Conservation (phyloP, 2,329 filamentous ascomycete genomes). For the Periconia macrospinosa region DNA sequence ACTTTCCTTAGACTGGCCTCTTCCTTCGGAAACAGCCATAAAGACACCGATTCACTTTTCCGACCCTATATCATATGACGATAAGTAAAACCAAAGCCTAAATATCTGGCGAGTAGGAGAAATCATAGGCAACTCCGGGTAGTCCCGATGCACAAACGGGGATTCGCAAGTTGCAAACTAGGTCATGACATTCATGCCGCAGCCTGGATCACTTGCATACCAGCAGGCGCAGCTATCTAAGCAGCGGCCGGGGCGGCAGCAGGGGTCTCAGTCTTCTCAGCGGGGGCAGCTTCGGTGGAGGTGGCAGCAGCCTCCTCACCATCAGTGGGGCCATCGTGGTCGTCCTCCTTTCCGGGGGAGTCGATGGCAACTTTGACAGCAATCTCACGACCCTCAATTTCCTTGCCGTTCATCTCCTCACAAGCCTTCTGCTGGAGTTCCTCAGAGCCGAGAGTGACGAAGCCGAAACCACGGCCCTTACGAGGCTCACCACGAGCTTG, state of each 20-base stretch:
- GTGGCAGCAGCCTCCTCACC: conserved; percentile 39
- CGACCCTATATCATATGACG: conserved; percentile 11
- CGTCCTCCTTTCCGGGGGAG: conserved; percentile 98
- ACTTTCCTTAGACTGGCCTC: conserved; percentile 8
- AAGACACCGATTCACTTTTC: conserved; percentile 16
- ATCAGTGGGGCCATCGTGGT: conserved; percentile 57
- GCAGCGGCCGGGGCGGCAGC: conserved; percentile 34
- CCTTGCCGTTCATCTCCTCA: conserved; percentile 97
- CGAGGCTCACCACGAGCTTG: conserved; percentile 96
- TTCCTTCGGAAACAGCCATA: conserved; percentile 3
- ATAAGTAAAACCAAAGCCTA: conserved; percentile 15
- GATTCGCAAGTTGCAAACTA: conserved; percentile 3
- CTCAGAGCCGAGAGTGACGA: conserved; percentile 93
- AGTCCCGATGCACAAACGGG: conserved; percentile 8
- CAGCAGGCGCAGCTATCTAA: conserved; percentile 24
- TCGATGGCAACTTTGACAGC: conserved; percentile 99
- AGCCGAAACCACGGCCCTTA: conserved; percentile 98
- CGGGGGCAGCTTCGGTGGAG: conserved; percentile 16
- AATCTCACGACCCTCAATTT: conserved; percentile 97
- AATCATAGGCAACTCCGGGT: conserved; percentile 11
- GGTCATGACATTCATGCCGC: conserved; percentile 5
- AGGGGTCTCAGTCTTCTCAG: conserved; percentile 23
- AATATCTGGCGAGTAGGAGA: conserved; percentile 9
- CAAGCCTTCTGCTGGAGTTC: conserved; percentile 98
- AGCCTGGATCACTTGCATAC: conserved; percentile 6